Percentiles rank a stretch among this genome's conserved stretches.
Evolutionary conservation across 148 eudicot genomes (phyloP).

Genomic region (Chenopodium suecicum): DNA sequence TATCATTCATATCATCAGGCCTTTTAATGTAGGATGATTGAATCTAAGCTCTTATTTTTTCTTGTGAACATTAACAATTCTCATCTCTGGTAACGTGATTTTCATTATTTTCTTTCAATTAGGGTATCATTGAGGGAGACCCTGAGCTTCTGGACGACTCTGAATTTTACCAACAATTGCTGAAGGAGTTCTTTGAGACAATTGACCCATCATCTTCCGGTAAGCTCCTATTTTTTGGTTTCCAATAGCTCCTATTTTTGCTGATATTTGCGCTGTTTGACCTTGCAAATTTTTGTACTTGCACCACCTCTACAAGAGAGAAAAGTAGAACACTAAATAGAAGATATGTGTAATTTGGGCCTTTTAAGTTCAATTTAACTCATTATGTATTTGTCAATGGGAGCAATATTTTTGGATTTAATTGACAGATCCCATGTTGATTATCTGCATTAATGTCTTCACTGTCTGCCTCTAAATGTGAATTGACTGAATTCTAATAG

Average conservation of each 20-base stretch:
- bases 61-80: background rate
- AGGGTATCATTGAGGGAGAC: slow-evolving; percentile 70
- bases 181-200: slow-evolving; percentile 87
- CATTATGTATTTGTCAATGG: background rate
- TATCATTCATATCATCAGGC: background rate
- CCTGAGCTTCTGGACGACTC: slow-evolving; percentile 88
- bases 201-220: slow-evolving; percentile 70
- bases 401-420: background rate
- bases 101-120: background rate
- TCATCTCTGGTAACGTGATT: background rate
- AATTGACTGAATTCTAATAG: background rate
- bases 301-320: background rate
- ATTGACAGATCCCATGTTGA: background rate
- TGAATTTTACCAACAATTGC: slow-evolving; percentile 79
- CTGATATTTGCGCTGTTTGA: background rate
- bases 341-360: background rate
- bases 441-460: background rate
- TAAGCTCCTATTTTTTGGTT: slow-evolving; percentile 23
- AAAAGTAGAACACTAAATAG: background rate
- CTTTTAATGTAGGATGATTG: background rate
- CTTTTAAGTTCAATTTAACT: background rate
- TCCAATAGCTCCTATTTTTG: background rate
- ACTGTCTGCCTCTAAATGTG: slow-evolving; percentile 1
- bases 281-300: background rate
- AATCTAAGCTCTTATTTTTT: background rate